phyloP scores from a whole-genome alignment of 176 grass and related monocot species.

The Raddia guianensis region DNA sequence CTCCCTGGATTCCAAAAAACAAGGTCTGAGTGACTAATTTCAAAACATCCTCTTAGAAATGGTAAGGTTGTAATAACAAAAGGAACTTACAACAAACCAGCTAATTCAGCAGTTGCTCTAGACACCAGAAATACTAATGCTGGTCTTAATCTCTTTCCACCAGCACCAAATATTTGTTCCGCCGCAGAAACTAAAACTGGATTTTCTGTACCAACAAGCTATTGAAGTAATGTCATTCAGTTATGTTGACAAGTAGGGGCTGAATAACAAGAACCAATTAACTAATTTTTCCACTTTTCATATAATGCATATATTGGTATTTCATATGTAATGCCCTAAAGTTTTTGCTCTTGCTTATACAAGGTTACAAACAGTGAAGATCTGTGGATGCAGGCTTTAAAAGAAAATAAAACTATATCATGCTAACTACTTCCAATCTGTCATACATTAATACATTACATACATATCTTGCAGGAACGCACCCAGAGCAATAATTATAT shows the following conservation, averaged over 20 bases:
- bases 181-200: slow-evolving; percentile 76
- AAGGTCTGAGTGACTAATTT: slow-evolving; percentile 21
- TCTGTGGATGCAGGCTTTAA: neutral
- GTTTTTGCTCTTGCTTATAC: neutral
- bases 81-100: slow-evolving; percentile 63
- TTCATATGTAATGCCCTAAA: slow-evolving; percentile 11
- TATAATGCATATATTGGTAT: neutral
- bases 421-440: neutral
- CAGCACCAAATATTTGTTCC: slow-evolving; percentile 84
- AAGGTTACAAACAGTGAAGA: neutral
- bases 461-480: neutral
- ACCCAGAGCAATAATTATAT: neutral
- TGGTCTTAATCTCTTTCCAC: slow-evolving; percentile 82
- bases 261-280: neutral
- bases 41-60: neutral
- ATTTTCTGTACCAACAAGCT: slow-evolving; percentile 87
- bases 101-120: slow-evolving; percentile 73
- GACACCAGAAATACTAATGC: slow-evolving; percentile 87
- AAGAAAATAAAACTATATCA: neutral
- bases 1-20: slow-evolving; percentile 54
- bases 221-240: slow-evolving; percentile 53
- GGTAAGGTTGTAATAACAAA: neutral
- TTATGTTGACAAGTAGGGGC: neutral
- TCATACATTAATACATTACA: too few relatives aligned
- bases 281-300: neutral